Conservation (phyloP, 2,329 filamentous ascomycete species). For the Phyllosticta citrichinensis region DNA sequence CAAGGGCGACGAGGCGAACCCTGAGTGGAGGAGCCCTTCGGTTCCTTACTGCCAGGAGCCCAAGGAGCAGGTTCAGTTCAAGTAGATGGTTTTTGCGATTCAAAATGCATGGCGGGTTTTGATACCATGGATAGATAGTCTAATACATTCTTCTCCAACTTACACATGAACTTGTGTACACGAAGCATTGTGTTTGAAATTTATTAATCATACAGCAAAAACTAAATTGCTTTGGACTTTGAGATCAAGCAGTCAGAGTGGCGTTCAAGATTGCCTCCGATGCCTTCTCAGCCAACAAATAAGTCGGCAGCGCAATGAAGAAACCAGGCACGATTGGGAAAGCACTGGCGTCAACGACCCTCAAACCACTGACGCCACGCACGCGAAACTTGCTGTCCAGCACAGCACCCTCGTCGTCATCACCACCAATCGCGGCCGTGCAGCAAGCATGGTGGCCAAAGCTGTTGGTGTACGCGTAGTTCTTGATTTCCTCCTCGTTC, state of each 20-base stretch:
- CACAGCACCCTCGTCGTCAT: conserved; percentile 45
- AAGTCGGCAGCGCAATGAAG: conserved; percentile 42
- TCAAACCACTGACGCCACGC: conserved; percentile 42
- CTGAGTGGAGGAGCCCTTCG: conserved; percentile 12
- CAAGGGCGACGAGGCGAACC: conserved; percentile 10
- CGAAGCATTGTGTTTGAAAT: too few relatives aligned
- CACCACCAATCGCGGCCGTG: conserved; percentile 45
- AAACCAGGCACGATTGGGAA: conserved; percentile 48
- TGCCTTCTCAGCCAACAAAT: conserved; percentile 52
- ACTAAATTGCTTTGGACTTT: too few relatives aligned
- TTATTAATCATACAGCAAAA: too few relatives aligned
- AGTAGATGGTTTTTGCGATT: not conserved
- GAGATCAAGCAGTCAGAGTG: not conserved
- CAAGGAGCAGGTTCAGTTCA: conserved; percentile 1
- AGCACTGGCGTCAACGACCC: conserved; percentile 53
- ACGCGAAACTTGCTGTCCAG: conserved; percentile 49
- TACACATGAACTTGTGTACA: too few relatives aligned
- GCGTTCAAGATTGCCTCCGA: conserved; percentile 33
- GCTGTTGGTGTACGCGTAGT: conserved; percentile 20
- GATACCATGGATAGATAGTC: not conserved
- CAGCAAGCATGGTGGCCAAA: conserved; percentile 47
- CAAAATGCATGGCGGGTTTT: not conserved
- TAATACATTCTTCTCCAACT: not conserved
- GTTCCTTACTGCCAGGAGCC: conserved; percentile 13
- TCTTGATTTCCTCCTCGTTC: conserved; percentile 32